Conservation (phyloP, 495 filamentous ascomycete species). For the Lichina pygmaea region DNA sequence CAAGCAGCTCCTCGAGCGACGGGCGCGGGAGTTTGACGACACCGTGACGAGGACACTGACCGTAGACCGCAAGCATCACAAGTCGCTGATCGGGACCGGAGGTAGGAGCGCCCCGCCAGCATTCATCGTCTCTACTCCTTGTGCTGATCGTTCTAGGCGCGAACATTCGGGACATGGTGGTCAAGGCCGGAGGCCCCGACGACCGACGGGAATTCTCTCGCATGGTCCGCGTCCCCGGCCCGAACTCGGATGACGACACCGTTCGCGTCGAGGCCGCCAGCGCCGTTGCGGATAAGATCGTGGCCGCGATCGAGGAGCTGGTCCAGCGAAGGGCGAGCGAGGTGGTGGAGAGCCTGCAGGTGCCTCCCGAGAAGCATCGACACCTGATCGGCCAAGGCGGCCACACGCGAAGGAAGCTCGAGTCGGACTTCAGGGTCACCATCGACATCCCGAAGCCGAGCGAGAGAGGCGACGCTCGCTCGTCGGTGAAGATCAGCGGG, state of each 20-base stretch:
- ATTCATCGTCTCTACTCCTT: constrained; percentile 7
- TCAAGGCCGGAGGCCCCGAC: constrained; percentile 67
- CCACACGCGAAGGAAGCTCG: constrained; percentile 58
- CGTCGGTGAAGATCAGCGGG: constrained; percentile 60
- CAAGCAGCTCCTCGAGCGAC: constrained; percentile 66
- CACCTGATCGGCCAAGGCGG: constrained; percentile 80
- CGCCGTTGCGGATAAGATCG: constrained; percentile 67
- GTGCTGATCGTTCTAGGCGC: constrained; percentile 28
- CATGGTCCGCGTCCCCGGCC: constrained; percentile 71
- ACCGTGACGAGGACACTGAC: constrained; percentile 60
- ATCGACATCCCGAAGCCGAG: constrained; percentile 66
- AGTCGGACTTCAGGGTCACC: constrained; percentile 65
- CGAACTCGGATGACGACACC: constrained; percentile 48
- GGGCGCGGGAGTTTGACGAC: constrained; percentile 60
- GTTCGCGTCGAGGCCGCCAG: constrained; percentile 70
- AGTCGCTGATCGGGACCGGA: constrained; percentile 61
- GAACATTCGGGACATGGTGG: constrained; percentile 64
- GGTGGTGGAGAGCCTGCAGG: constrained; percentile 44
- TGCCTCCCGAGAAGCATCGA: constrained; percentile 68
- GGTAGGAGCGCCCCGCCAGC: constrained; percentile 26
- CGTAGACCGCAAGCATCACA: constrained; percentile 78
- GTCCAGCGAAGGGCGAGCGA: constrained; percentile 58
- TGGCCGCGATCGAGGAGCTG: constrained; percentile 50
- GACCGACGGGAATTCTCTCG: constrained; percentile 55
- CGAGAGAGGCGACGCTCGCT: constrained; percentile 34